Conservation (phyloP, 2,329 filamentous ascomycete genomes). For the Neophaeococcomyces aloes region DNA sequence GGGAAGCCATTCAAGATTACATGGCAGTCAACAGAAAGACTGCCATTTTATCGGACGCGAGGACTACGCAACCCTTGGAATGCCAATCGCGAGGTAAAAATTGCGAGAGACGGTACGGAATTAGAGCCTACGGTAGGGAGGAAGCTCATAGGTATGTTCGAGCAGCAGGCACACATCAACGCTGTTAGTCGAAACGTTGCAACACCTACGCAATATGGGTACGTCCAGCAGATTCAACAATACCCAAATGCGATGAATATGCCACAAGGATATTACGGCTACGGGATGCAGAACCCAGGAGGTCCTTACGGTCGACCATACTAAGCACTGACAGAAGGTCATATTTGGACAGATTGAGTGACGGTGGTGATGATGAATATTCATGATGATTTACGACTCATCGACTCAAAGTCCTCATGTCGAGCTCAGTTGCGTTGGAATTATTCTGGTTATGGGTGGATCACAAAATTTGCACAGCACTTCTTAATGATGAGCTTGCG, state of each 20-base stretch:
- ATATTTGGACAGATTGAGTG: no score
- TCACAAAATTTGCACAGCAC: neutral
- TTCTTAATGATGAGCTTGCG: constrained; percentile 3
- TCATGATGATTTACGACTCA: neutral
- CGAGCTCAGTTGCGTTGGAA: no score
- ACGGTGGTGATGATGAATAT: neutral
- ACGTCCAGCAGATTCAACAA: constrained; percentile 1
- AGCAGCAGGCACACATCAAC: constrained; percentile 7
- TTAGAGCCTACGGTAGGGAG: constrained; percentile 73
- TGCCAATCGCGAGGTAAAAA: constrained; percentile 88
- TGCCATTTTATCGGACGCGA: constrained; percentile 81
- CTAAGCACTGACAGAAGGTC: neutral
- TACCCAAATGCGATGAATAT: neutral
- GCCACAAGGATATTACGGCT: neutral
- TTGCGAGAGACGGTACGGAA: constrained; percentile 88
- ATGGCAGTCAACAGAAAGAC: constrained; percentile 72
- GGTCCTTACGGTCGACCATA: constrained; percentile 1
- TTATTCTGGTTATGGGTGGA: neutral
- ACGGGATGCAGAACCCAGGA: neutral
- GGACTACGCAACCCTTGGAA: constrained; percentile 91
- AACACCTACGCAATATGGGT: constrained; percentile 5
- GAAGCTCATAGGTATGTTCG: constrained; percentile 66
- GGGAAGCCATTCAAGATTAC: constrained; percentile 85
- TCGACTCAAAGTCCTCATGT: neutral
- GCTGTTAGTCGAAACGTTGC: neutral